These are phyloP conservation scores for Thraustotheca clavata DNA, from an alignment of 352 stramenopile genomes.

Conservation along the genomic window DNA sequence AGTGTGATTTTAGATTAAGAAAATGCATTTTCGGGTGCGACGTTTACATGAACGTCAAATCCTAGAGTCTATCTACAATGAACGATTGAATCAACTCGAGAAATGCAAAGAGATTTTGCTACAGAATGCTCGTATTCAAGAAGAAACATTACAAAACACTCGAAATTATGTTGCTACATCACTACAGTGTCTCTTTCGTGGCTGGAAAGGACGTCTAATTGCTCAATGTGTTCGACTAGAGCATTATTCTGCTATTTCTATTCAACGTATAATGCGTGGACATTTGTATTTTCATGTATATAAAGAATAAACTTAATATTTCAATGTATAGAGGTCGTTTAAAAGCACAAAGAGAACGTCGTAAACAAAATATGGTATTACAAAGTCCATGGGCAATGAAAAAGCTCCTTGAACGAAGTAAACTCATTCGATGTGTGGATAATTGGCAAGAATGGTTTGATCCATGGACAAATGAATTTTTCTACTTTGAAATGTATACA, in stretches of 20 bases:
- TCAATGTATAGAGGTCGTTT: background rate
- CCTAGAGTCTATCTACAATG: slow-evolving; percentile 16
- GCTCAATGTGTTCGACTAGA: slow-evolving; percentile 28
- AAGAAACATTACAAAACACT: slow-evolving; percentile 68
- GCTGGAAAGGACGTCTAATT: slow-evolving; percentile 44
- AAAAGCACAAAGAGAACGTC: slow-evolving; percentile 33
- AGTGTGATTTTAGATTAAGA: no score
- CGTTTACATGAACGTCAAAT: background rate
- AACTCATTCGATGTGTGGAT: slow-evolving; percentile 45
- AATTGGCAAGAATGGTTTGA: slow-evolving; percentile 75
- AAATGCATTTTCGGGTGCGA: background rate
- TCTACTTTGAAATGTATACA: slow-evolving; percentile 75
- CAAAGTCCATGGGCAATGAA: slow-evolving; percentile 54
- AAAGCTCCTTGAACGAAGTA: slow-evolving; percentile 56
- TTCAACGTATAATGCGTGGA: slow-evolving; percentile 48
- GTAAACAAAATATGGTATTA: slow-evolving; percentile 42
- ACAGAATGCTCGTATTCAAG: slow-evolving; percentile 28
- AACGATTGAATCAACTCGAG: background rate
- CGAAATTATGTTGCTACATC: slow-evolving; percentile 62
- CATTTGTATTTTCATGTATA: slow-evolving; percentile 26
- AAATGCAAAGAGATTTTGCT: background rate
- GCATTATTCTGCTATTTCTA: slow-evolving; percentile 42
- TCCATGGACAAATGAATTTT: slow-evolving; percentile 77
- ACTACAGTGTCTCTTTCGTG: slow-evolving; percentile 52
- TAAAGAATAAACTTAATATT: background rate